phyloP scores from a whole-genome alignment of 2,329 filamentous ascomycete genomes.

The Phyllosticta citrichinensis region DNA sequence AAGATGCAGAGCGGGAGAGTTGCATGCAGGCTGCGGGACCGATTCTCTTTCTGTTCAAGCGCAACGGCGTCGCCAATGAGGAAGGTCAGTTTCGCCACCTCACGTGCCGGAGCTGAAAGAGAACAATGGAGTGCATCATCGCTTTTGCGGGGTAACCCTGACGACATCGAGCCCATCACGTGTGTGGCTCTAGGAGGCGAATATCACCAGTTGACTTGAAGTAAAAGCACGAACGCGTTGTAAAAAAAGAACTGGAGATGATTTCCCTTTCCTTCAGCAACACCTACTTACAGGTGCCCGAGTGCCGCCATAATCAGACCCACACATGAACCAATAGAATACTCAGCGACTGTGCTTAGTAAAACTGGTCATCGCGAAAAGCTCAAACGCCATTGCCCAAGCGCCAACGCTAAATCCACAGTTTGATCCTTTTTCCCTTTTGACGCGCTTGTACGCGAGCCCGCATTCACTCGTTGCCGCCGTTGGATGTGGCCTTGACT shows the following conservation, averaged over 20 bases:
- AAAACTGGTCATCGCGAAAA: slow-evolving; percentile 2
- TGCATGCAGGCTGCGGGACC: neutral
- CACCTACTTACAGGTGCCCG: neutral
- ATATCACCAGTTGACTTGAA: neutral
- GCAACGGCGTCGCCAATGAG: neutral
- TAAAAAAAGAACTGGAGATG: slow-evolving; percentile 2
- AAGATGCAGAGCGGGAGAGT: neutral
- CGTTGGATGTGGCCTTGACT: neutral
- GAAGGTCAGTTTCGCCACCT: neutral
- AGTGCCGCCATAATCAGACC: neutral
- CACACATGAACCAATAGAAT: slow-evolving; percentile 1
- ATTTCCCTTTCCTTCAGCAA: neutral
- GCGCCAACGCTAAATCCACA: slow-evolving; percentile 8
- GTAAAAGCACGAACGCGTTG: neutral
- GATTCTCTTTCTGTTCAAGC: neutral
- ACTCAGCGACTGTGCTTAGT: slow-evolving; percentile 9
- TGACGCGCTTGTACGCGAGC: neutral
- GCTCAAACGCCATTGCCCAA: slow-evolving; percentile 4
- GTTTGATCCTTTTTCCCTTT: neutral
- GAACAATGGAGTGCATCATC: neutral
- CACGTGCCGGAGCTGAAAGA: neutral
- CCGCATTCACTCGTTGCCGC: slow-evolving; percentile 1
- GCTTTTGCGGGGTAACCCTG: neutral
- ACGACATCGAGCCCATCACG: neutral
- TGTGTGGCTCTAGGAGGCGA: neutral